These are phyloP conservation scores for Hymenoscyphus infarciens DNA, from an alignment of 2,329 filamentous ascomycete species.

Conservation along the genomic window DNA sequence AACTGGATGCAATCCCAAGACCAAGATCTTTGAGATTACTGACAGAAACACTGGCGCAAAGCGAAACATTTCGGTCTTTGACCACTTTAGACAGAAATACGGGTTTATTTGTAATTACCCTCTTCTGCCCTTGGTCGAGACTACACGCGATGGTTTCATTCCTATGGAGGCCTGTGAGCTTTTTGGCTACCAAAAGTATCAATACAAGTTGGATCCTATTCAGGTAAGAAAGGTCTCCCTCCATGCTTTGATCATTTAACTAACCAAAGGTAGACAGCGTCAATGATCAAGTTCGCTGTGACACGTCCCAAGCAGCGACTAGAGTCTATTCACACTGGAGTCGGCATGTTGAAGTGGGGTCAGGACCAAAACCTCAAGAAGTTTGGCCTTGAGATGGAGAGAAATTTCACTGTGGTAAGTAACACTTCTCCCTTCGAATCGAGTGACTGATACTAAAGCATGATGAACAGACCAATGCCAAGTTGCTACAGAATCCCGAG, in stretches of 20 bases:
- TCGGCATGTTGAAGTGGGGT: conserved; percentile 63
- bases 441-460: conserved; percentile 15
- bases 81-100: conserved; percentile 58
- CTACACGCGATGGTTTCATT: conserved; percentile 51
- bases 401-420: conserved; percentile 53
- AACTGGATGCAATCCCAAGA: conserved; percentile 48
- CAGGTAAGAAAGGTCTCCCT: conserved; percentile 35
- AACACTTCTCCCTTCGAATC: too few species aligned
- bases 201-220: conserved; percentile 55
- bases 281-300: conserved; percentile 94
- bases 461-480: conserved; percentile 54
- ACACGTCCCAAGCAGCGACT: conserved; percentile 69
- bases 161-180: conserved; percentile 60
- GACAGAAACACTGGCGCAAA: conserved; percentile 41
- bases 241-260: not conserved
- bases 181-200: conserved; percentile 55
- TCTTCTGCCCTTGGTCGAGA: conserved; percentile 55
- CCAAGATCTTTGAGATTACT: conserved; percentile 53
- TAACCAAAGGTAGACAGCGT: conserved; percentile 55
- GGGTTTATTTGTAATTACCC: conserved; percentile 45
- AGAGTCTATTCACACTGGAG: conserved; percentile 62
- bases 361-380: conserved; percentile 66
- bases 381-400: conserved; percentile 70
- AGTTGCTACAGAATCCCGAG: conserved; percentile 66
- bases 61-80: conserved; percentile 39